Evolutionary conservation across 2,329 filamentous ascomycete species (phyloP), one percentile per base, ranked within the genome.

Genomic region (Verticillium dahliae): DNA sequence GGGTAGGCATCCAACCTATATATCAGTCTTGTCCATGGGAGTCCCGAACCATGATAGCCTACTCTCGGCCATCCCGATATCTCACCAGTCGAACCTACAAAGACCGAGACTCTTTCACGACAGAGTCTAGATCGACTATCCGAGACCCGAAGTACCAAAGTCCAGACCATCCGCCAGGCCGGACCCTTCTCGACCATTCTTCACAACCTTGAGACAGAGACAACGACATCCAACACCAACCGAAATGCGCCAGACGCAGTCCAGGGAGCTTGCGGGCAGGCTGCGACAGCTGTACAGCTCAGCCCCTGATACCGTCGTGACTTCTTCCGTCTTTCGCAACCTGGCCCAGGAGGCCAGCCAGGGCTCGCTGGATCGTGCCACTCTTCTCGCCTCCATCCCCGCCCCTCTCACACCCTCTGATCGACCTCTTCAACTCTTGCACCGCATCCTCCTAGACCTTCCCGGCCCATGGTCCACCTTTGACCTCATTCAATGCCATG

Each of bases 401-500:
- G 22, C 57, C 27, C 66, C 67, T 4, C 18, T 57, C 2, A 37
- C 60, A 37, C 63, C 66, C 2, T 70, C 69, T 2, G 57, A 65
- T 22, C 66, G 67, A 13, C 68, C 71, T 2, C 65, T 74, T 1
- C 65, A 69, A 33, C 61, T 73, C 2, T 57, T 73, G 4, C 61
- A 69, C 55, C 58, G 65, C 3, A 10, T 71, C 11, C 60, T 74
- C 50, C 63, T 63, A 1, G 65, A 72, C 58, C 41, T 69, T 38
- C 63, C 68, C 3, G 69, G 69, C 22, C 65, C 65, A 18, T 75
- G 70, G 71, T 71, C 69, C 3, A 65, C 67, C 1, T 63, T 72
- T 54, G 61, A 60, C 22, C 66, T 74, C 33, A 69, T 75, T 60
- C 71, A 71, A 22, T 74, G 71, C 56, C 72, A 76, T 60, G 70